phyloP scores from a whole-genome alignment of 176 grass and related monocot genomes.

The Alloteropsis semialata region DNA sequence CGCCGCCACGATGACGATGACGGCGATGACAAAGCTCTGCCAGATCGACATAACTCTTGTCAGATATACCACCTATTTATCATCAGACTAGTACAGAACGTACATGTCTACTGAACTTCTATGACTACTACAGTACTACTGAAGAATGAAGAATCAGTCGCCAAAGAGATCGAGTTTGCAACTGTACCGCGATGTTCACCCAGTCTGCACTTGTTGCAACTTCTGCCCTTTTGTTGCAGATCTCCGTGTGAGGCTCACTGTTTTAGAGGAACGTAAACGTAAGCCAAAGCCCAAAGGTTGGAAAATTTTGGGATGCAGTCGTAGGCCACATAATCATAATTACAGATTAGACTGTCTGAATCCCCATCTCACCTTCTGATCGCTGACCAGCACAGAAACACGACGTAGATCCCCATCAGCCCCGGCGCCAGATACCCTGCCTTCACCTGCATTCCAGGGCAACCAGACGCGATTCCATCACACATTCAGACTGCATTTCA shows the following conservation, averaged over 20 bases:
- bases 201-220: conserved; percentile 72
- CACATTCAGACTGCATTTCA: background rate
- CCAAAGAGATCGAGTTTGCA: background rate
- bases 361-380: conserved; percentile 61
- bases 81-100: background rate
- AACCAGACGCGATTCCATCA: background rate
- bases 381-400: conserved; percentile 90
- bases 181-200: conserved; percentile 77
- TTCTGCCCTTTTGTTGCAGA: conserved; percentile 75
- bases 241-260: conserved; percentile 86
- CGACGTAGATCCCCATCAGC: conserved; percentile 88
- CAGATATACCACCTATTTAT: background rate
- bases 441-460: conserved; percentile 44
- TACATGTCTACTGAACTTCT: background rate
- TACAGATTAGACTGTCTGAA: background rate
- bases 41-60: background rate
- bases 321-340: background rate
- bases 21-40: conserved; percentile 90
- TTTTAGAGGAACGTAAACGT: background rate
- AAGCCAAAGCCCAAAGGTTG: background rate
- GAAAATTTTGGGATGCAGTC: no score
- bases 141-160: background rate
- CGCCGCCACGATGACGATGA: conserved; percentile 80
- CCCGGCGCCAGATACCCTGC: conserved; percentile 78
- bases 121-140: background rate